Evolutionary conservation across 345 rosid genomes (phyloP).

Genomic region (Crucihimalaya himalaica): DNA sequence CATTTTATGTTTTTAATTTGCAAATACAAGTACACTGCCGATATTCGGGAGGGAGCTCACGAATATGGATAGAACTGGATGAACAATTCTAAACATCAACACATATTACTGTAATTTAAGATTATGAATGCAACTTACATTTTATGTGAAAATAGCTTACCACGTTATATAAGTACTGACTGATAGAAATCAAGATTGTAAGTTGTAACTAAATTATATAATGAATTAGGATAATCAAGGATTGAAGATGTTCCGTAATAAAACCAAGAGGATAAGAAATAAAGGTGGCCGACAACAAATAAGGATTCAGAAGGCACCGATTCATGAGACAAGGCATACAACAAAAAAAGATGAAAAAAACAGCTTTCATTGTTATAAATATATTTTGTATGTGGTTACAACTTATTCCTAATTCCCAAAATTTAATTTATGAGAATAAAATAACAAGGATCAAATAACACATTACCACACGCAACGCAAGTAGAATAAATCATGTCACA

Average conservation of each 20-base stretch:
- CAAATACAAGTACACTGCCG: too few species aligned
- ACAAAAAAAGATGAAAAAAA: conserved; percentile 32
- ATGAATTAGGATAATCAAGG: neutral
- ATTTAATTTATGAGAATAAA: conserved; percentile 23
- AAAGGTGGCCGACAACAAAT: conserved; percentile 43
- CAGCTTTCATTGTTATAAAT: conserved; percentile 27
- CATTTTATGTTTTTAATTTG: too few species aligned
- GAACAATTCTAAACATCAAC: too few species aligned
- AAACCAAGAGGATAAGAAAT: neutral
- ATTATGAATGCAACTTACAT: neutral
- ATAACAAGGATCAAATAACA: conserved; percentile 1
- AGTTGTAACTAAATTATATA: neutral
- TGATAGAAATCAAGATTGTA: conserved; percentile 1
- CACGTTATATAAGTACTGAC: neutral
- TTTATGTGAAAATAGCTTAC: neutral
- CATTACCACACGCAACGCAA: conserved; percentile 11
- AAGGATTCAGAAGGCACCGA: conserved; percentile 39
- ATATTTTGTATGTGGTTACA: conserved; percentile 33
- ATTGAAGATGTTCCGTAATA: neutral
- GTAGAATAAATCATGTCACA: conserved; percentile 9
- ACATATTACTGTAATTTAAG: neutral
- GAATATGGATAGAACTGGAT: too few species aligned
- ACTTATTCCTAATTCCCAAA: conserved; percentile 29
- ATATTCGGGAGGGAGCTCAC: too few species aligned
- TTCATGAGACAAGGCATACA: conserved; percentile 38